These are phyloP conservation scores for Dactylellina parvicollis DNA, from an alignment of 2,329 filamentous ascomycete genomes.

Conservation along the genomic window DNA sequence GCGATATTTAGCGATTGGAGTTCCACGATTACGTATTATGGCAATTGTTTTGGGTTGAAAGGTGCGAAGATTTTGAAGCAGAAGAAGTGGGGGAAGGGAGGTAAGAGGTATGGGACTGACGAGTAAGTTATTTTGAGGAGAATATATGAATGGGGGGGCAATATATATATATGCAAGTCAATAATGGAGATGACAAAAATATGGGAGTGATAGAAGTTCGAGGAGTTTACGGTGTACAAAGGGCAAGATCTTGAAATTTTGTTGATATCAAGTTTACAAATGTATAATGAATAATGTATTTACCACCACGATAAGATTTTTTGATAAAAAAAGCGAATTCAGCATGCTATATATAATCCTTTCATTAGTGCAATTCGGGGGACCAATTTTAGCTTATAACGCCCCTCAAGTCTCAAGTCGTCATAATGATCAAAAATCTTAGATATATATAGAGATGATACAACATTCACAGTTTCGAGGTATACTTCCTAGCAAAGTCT, in stretches of 20 bases:
- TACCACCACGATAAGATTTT: too few species aligned
- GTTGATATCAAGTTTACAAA: neutral
- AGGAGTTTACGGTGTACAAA: neutral
- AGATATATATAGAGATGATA: too few species aligned
- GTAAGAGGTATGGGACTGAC: slow-evolving; percentile 24
- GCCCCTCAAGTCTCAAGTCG: too few species aligned
- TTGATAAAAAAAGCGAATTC: too few species aligned
- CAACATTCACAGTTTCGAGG: neutral
- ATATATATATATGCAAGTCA: neutral
- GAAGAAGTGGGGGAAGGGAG: slow-evolving; percentile 48
- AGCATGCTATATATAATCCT: too few species aligned
- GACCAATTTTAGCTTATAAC: too few species aligned
- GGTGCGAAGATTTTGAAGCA: slow-evolving; percentile 47
- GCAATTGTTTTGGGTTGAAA: slow-evolving; percentile 70
- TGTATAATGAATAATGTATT: slow-evolving; percentile 3
- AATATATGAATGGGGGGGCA: neutral
- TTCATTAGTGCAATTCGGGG: too few species aligned
- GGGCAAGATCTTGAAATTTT: neutral
- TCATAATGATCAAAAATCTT: too few species aligned
- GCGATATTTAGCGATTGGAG: slow-evolving; percentile 77
- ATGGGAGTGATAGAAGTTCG: neutral
- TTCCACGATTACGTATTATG: slow-evolving; percentile 75
- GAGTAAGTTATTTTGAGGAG: neutral
- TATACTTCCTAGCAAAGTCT: neutral
- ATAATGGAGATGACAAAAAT: neutral